Evolutionary conservation across 306 rosid genomes (phyloP).

Genomic region (Glycyrrhiza uralensis): DNA sequence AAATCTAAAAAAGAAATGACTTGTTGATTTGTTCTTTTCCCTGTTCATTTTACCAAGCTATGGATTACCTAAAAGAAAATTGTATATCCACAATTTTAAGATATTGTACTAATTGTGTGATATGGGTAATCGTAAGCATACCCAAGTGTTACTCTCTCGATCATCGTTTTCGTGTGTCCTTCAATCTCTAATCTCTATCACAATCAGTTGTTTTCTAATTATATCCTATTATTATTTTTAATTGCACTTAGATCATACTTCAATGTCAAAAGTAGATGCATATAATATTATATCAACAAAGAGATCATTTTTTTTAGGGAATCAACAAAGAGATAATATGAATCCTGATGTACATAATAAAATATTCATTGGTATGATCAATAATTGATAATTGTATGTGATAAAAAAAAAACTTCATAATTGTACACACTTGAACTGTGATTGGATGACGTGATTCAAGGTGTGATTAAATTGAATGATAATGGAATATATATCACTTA

Average conservation of each 20-base stretch:
- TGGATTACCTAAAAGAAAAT: too few species aligned
- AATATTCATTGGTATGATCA: neutral
- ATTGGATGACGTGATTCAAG: conserved; percentile 3
- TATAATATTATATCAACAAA: neutral
- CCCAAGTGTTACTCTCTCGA: neutral
- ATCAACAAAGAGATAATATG: neutral
- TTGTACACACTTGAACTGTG: neutral
- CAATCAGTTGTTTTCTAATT: neutral
- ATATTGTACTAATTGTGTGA: too few species aligned
- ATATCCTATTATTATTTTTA: neutral
- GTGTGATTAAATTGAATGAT: neutral
- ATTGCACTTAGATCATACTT: neutral
- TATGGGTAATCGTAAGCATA: too few species aligned
- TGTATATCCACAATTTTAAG: neutral
- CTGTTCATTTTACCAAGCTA: too few species aligned
- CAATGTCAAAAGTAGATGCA: neutral
- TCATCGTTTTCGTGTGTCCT: neutral
- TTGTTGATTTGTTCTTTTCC: too few species aligned
- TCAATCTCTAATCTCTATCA: too few species aligned
- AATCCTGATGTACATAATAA: conserved; percentile 14
- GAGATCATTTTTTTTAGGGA: too few species aligned
- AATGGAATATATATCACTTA: too few species aligned
- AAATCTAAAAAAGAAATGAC: too few species aligned
- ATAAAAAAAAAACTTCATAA: too few species aligned
- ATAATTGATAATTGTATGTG: neutral